phyloP scores from a whole-genome alignment of 768 basidiomycete genomes.

The Termitomyces sp. region DNA sequence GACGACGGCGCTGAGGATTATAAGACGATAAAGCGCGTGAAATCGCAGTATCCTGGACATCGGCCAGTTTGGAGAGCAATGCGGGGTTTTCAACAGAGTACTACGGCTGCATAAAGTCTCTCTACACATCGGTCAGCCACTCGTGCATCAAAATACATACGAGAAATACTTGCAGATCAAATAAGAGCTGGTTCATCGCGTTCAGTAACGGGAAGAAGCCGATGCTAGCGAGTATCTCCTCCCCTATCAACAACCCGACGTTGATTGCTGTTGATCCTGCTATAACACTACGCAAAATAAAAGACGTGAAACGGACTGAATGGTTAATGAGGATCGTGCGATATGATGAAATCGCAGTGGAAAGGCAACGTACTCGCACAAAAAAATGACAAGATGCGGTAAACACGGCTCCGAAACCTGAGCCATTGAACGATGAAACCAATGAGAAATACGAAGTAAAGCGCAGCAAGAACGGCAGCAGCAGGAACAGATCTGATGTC shows the following conservation, averaged over 20 bases:
- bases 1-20: constrained; percentile 1
- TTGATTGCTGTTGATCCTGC: neutral
- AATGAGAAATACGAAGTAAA: neutral
- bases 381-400: neutral
- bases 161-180: neutral
- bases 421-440: neutral
- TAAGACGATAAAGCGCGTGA: neutral
- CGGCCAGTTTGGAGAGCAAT: neutral
- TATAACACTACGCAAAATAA: constrained; percentile 1
- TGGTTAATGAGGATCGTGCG: neutral
- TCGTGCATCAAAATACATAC: neutral
- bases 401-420: constrained; percentile 1
- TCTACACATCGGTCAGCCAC: constrained; percentile 1
- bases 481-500: constrained; percentile 3
- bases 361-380: neutral
- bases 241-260: constrained; percentile 3
- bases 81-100: neutral
- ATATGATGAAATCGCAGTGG: neutral
- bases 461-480: neutral
- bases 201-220: constrained; percentile 3
- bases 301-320: constrained; percentile 2
- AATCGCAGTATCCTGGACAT: neutral
- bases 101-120: neutral
- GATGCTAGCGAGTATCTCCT: neutral
- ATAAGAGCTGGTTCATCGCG: neutral